Evolutionary conservation across 192 early-diverging fungal genomes (phyloP), one percentile per base, ranked within the genome.

Genomic region (Mortierella claussenii): DNA sequence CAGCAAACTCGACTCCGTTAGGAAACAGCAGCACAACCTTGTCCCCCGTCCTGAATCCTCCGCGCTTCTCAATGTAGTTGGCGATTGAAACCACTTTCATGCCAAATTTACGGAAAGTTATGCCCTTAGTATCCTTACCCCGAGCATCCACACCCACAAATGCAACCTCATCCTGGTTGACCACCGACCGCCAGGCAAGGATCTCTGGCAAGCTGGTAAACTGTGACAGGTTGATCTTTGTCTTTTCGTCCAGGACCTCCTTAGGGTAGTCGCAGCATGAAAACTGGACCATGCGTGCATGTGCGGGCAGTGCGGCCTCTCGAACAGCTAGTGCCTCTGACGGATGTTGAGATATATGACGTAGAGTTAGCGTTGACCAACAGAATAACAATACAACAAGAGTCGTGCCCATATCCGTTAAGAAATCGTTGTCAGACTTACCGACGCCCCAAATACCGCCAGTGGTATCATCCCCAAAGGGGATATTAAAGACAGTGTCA

Each of bases 31-130:
- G 67, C 6, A 95, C 64, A 8, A 89, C 87, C 36, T 86, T 83
- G 31, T 86, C 85, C 8, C 84, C 85, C 0, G 88, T 60, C 27
- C 79, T 81, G 20, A 90, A 76, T 0, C 88, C 82, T 17, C 63
- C 64, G 26, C 86, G 82, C 78, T 90, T 90, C 26, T 84, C 80
- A 26, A 96, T 80, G 34, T 86, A 83, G 34, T 81, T 80, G 2
- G 93, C 92, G 0, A 89, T 81, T 0, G 88, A 80, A 5, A 89
- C 88, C 12, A 93, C 84, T 57, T 88, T 90, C 9, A 43, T 63
- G 37, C 86, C 83, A 55, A 94, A 80, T 73, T 95, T 95, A 5
- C 82, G 78, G 82, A 89, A 95, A 0, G 90, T 83, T n/a, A 91
- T 45, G 1, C 82, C 60, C 60, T 91, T 93, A 23, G 79, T 80